A percentile compares a stretch with the other conserved stretches of the same genome.
phyloP scores from a whole-genome alignment of 2,329 filamentous ascomycete genomes.

The Xylaria digitata region DNA sequence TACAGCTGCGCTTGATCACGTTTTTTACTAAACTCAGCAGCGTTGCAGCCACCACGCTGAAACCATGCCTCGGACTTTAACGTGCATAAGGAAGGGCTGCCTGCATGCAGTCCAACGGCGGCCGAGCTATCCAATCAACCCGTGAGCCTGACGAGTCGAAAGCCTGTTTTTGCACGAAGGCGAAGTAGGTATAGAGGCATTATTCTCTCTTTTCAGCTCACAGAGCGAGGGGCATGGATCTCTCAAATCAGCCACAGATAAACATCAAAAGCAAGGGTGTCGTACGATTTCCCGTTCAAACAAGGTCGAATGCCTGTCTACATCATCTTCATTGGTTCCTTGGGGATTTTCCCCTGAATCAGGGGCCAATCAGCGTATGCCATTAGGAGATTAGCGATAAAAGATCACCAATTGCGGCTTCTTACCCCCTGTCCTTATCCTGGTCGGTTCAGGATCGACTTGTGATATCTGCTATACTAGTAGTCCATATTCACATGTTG shows the following conservation, averaged over 20 bases:
- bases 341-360: background rate
- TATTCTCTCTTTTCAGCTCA: slow-evolving; percentile 20
- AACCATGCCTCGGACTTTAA: slow-evolving; percentile 6
- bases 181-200: background rate
- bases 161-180: slow-evolving; percentile 10
- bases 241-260: slow-evolving; percentile 18
- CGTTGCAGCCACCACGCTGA: background rate
- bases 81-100: slow-evolving; percentile 6
- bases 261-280: slow-evolving; percentile 21
- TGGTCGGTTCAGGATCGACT: background rate
- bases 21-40: background rate
- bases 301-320: slow-evolving; percentile 8
- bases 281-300: slow-evolving; percentile 20
- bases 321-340: slow-evolving; percentile 10
- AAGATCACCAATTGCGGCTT: slow-evolving; percentile 17
- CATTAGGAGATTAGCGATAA: slow-evolving; percentile 30
- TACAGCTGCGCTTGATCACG: slow-evolving; percentile 11
- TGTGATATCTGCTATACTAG: background rate
- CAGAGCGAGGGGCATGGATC: background rate
- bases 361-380: slow-evolving; percentile 30
- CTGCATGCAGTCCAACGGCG: slow-evolving; percentile 14
- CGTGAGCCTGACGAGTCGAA: background rate
- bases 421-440: slow-evolving; percentile 3
- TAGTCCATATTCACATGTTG: background rate
- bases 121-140: background rate